phyloP scores from a whole-genome alignment of 139 green algal species.

The Marvania coccoides region DNA sequence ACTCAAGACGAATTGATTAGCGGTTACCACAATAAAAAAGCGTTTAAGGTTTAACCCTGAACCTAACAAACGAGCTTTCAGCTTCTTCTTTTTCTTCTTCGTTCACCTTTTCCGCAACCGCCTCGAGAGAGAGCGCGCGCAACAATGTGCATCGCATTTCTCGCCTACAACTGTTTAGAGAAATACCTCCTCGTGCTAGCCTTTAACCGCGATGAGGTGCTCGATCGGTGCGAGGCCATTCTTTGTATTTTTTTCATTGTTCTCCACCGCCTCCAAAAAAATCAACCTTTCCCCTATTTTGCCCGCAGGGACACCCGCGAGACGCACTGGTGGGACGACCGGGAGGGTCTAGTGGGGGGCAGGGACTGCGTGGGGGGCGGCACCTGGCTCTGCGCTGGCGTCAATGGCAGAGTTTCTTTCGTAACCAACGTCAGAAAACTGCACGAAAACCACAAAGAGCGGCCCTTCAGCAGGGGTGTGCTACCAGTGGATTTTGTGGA shows the following conservation, averaged over 20 bases:
- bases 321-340: not conserved
- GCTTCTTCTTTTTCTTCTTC: too few species aligned
- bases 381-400: conserved; percentile 16
- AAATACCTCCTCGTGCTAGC: conserved; percentile 45
- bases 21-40: too few species aligned
- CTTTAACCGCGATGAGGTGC: conserved; percentile 79
- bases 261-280: not conserved
- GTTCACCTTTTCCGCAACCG: too few species aligned
- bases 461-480: not conserved
- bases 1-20: too few species aligned
- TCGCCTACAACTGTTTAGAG: conserved; percentile 39
- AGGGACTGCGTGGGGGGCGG: conserved; percentile 3
- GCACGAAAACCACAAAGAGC: not conserved
- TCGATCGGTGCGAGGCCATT: conserved; percentile 31
- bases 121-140: not conserved
- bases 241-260: not conserved
- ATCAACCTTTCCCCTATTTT: not conserved
- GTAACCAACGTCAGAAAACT: not conserved
- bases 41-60: too few species aligned
- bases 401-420: not conserved
- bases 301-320: not conserved
- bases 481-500: conserved; percentile 6
- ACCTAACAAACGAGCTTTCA: too few species aligned
- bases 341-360: not conserved
- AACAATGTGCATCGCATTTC: conserved; percentile 55